Evolutionary conservation across 1,284 basidiomycete genomes (phyloP).

Genomic region (Rhizoctonia solani): DNA sequence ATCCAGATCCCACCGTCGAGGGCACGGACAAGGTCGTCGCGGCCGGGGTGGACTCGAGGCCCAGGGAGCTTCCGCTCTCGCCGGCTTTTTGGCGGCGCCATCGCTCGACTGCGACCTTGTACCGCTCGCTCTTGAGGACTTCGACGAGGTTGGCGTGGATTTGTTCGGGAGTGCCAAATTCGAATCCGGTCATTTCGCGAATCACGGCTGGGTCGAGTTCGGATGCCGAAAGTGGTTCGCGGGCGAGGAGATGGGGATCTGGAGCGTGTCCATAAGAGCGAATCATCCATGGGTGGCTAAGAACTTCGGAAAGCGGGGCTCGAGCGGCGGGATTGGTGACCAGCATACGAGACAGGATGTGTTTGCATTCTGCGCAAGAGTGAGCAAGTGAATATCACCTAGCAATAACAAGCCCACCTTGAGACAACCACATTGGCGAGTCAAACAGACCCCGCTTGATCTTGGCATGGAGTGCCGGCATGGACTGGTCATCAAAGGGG

Average conservation of each 20-base stretch:
- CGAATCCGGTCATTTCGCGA: slow-evolving; percentile 93
- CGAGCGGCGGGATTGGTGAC: slow-evolving; percentile 90
- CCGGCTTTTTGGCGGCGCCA: slow-evolving; percentile 76
- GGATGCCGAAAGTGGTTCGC: slow-evolving; percentile 75
- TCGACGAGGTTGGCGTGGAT: slow-evolving; percentile 76
- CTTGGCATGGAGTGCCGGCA: slow-evolving; percentile 98
- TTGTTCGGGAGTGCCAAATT: slow-evolving; percentile 88
- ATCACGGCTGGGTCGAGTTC: slow-evolving; percentile 88
- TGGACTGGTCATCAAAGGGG: slow-evolving; percentile 98
- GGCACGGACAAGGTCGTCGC: not conserved
- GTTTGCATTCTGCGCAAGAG: slow-evolving; percentile 88
- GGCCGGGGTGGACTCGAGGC: not conserved
- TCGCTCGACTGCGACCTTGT: slow-evolving; percentile 69
- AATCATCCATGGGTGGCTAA: slow-evolving; percentile 92
- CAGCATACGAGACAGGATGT: slow-evolving; percentile 91
- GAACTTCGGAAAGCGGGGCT: slow-evolving; percentile 85
- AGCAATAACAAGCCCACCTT: slow-evolving; percentile 58
- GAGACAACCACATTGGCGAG: slow-evolving; percentile 95
- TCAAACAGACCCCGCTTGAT: slow-evolving; percentile 98
- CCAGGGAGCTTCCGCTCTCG: slow-evolving; percentile 48
- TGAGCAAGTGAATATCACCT: not conserved
- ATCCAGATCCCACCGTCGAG: not conserved
- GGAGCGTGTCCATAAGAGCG: slow-evolving; percentile 84
- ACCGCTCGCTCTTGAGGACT: slow-evolving; percentile 79
- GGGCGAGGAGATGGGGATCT: slow-evolving; percentile 82